phyloP scores from a whole-genome alignment of 2,329 filamentous ascomycete genomes.

The Coniochaeta ligniaria region DNA sequence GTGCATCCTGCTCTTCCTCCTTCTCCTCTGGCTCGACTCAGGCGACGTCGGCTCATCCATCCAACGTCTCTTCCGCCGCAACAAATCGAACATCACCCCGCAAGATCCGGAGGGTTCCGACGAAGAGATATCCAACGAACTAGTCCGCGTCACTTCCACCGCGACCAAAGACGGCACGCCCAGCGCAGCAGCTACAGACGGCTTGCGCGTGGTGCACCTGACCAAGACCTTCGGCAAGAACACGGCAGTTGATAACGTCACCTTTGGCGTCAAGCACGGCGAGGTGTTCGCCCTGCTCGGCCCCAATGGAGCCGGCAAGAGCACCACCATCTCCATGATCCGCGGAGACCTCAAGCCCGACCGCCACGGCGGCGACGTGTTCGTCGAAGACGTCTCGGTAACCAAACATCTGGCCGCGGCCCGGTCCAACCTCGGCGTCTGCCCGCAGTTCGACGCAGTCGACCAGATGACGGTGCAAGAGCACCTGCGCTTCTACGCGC shows the following conservation, averaged over 20 bases:
- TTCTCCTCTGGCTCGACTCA: conserved; percentile 75
- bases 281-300: conserved; percentile 87
- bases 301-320: conserved; percentile 88
- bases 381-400: conserved; percentile 73
- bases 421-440: conserved; percentile 77
- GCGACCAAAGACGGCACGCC: conserved; percentile 17
- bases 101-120: conserved; percentile 30
- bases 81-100: conserved; percentile 11
- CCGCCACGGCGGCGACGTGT: conserved; percentile 64
- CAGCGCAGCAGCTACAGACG: conserved; percentile 39
- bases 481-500: conserved; percentile 82
- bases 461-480: conserved; percentile 87
- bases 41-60: conserved; percentile 56
- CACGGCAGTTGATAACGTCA: conserved; percentile 80
- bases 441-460: conserved; percentile 81
- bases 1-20: conserved; percentile 58
- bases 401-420: conserved; percentile 65
- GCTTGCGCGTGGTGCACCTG: conserved; percentile 71
- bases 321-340: conserved; percentile 81
- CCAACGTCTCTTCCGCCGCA: conserved; percentile 29
- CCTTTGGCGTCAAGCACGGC: conserved; percentile 70
- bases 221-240: conserved; percentile 73
- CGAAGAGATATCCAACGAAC: conserved; percentile 58
- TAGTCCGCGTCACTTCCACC: conserved; percentile 51
- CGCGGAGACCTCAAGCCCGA: conserved; percentile 79